A percentile compares a stretch with the other conserved stretches of the same genome.
Evolutionary conservation across 2,329 filamentous ascomycete genomes (phyloP).

Genomic region (Fusarium sp.): DNA sequence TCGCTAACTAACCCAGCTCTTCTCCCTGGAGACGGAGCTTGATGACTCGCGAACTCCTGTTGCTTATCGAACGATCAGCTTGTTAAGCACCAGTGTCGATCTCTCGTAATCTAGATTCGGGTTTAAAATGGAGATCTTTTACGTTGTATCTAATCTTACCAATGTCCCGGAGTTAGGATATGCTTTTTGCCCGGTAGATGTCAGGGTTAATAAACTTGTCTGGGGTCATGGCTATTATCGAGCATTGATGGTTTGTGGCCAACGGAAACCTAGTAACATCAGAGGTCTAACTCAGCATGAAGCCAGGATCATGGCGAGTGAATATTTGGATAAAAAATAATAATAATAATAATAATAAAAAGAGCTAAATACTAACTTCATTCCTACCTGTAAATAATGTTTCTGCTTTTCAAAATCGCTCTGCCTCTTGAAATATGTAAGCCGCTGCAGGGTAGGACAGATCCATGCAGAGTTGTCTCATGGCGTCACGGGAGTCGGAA

Average conservation of each 20-base stretch:
- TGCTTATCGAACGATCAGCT: slow-evolving; percentile 15
- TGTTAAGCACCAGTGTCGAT: slow-evolving; percentile 18
- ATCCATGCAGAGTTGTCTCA: background rate
- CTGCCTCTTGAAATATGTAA: background rate
- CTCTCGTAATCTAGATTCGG: slow-evolving; percentile 23
- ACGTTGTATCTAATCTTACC: background rate
- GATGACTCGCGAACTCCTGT: slow-evolving; percentile 2
- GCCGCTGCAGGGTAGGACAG: background rate
- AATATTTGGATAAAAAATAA: accelerated
- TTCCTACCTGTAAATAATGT: background rate
- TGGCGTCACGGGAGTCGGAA: background rate
- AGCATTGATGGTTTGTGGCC: too few relatives aligned
- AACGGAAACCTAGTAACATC: too few relatives aligned
- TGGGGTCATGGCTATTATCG: too few relatives aligned
- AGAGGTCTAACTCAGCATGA: accelerated
- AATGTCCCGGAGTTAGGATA: slow-evolving; percentile 8
- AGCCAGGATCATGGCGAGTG: accelerated
- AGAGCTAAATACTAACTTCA: too few relatives aligned
- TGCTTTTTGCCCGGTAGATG: background rate
- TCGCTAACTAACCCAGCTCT: background rate
- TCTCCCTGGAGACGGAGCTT: slow-evolving; percentile 2
- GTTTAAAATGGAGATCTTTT: background rate
- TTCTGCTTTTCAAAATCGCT: background rate
- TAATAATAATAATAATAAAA: too few relatives aligned
- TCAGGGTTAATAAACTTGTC: background rate